phyloP scores from a whole-genome alignment of 306 rosid genomes.

The Morella rubra region DNA sequence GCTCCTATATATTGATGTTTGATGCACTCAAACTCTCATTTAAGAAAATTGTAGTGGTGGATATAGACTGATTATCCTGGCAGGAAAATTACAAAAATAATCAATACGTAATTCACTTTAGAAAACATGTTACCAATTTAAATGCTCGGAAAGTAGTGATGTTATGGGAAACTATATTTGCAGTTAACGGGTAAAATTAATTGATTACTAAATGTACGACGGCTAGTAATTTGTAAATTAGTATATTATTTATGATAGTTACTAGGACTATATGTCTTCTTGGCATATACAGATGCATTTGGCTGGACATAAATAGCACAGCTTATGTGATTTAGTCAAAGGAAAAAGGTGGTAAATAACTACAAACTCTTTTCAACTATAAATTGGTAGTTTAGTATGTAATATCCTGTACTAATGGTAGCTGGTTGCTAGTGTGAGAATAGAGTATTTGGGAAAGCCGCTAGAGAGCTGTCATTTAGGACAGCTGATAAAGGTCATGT shows the following conservation, averaged over 20 bases:
- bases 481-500: not conserved
- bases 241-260: not conserved
- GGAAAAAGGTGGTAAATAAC: too few relatives aligned
- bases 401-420: too few relatives aligned
- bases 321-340: too few relatives aligned
- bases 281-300: too few relatives aligned
- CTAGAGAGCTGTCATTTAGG: not conserved
- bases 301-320: too few relatives aligned
- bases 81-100: not conserved
- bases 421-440: too few relatives aligned
- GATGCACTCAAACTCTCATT: not conserved
- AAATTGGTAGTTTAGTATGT: too few relatives aligned
- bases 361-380: too few relatives aligned
- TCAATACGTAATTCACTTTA: not conserved
- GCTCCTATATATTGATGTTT: not conserved
- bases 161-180: not conserved
- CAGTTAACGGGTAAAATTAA: not conserved
- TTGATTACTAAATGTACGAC: not conserved
- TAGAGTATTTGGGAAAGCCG: too few relatives aligned
- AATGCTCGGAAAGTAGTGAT: not conserved
- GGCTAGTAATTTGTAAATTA: not conserved
- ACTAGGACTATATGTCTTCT: too few relatives aligned
- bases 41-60: not conserved
- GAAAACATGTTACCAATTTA: not conserved
- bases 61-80: not conserved